Evolutionary conservation across 2,329 filamentous ascomycete genomes (phyloP).

Genomic region (Fusarium algeriense): DNA sequence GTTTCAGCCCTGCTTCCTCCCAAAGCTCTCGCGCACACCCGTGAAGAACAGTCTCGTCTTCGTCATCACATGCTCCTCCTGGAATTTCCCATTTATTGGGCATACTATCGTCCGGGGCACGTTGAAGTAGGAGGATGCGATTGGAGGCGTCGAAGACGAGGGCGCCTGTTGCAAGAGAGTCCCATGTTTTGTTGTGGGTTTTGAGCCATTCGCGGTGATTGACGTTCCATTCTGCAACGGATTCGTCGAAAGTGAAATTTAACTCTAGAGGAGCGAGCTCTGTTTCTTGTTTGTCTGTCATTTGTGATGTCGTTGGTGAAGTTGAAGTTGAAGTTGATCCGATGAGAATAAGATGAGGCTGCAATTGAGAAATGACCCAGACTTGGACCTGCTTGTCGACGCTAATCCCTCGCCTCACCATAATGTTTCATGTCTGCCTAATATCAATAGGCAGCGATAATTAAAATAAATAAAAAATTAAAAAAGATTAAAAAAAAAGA

Average conservation of each 20-base stretch:
- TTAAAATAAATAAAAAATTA: no score
- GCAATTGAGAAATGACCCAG: neutral
- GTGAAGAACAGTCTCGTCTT: slow-evolving; percentile 57
- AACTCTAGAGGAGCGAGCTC: slow-evolving; percentile 11
- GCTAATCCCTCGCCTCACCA: slow-evolving; percentile 14
- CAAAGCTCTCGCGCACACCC: slow-evolving; percentile 61
- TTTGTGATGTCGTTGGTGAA: neutral
- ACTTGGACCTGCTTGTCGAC: neutral
- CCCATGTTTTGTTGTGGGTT: slow-evolving; percentile 43
- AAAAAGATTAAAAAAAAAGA: no score
- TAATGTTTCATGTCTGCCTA: slow-evolving; percentile 5
- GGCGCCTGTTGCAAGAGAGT: slow-evolving; percentile 51
- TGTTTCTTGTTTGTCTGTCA: slow-evolving; percentile 14
- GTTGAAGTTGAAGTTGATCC: neutral
- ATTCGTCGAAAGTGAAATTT: slow-evolving; percentile 42
- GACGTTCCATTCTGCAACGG: slow-evolving; percentile 43
- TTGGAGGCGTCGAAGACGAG: slow-evolving; percentile 52
- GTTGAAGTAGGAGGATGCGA: slow-evolving; percentile 60
- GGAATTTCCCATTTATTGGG: slow-evolving; percentile 63
- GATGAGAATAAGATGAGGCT: neutral
- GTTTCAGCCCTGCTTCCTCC: slow-evolving; percentile 60
- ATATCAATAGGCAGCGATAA: slow-evolving; percentile 8
- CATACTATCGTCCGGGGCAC: slow-evolving; percentile 59
- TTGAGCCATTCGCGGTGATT: slow-evolving; percentile 45
- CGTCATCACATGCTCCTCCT: slow-evolving; percentile 60